Evolutionary conservation across 148 eudicot genomes (phyloP).

Genomic region (Chenopodium berlandieri): DNA sequence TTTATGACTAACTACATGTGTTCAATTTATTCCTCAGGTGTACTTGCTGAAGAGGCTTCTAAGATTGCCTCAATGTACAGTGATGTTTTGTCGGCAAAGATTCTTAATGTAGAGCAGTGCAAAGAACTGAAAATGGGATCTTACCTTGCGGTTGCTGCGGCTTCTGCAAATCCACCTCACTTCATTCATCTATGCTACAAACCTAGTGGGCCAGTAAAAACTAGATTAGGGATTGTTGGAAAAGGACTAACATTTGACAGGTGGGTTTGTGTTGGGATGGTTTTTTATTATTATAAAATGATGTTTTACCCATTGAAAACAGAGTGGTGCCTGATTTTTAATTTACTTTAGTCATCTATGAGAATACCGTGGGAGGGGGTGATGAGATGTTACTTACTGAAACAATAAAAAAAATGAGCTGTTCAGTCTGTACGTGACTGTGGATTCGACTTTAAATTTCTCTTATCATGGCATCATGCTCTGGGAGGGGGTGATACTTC

Average conservation of each 20-base stretch:
- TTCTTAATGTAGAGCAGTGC: conserved; percentile 77
- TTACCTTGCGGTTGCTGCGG: conserved; percentile 94
- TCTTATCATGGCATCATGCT: neutral
- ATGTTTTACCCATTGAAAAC: neutral
- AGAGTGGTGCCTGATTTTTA: neutral
- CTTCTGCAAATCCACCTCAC: conserved; percentile 90
- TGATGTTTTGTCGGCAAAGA: conserved; percentile 79
- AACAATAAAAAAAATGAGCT: neutral
- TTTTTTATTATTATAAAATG: neutral
- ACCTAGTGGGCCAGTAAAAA: conserved; percentile 70
- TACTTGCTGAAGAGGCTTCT: conserved; percentile 84
- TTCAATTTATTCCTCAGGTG: conserved; percentile 45
- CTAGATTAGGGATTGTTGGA: conserved; percentile 89
- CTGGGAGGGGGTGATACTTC: neutral
- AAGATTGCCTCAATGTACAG: conserved; percentile 71
- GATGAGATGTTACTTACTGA: neutral
- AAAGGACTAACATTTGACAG: conserved; percentile 99
- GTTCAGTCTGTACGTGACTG: neutral
- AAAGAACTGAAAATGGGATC: conserved; percentile 95
- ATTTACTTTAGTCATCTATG: neutral
- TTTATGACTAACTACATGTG: neutral
- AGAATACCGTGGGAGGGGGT: neutral
- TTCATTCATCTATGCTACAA: conserved; percentile 93
- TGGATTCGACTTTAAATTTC: neutral
- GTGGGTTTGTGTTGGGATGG: conserved; percentile 27